A percentile compares a stretch with the other conserved stretches of the same genome.
phyloP scores from a whole-genome alignment of 2,329 filamentous ascomycete genomes.

The Alternaria rosae region DNA sequence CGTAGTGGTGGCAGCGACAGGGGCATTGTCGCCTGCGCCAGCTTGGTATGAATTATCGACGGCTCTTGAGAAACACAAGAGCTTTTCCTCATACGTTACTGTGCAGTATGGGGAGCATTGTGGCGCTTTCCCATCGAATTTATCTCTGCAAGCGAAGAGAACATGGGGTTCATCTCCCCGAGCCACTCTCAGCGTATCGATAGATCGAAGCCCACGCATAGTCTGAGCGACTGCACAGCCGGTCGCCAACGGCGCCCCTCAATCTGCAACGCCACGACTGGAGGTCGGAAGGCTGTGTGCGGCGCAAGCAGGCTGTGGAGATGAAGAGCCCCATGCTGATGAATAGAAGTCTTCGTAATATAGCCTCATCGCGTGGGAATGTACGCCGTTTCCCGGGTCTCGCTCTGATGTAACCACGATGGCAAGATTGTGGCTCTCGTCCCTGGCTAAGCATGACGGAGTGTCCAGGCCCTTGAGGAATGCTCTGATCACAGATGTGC shows the following conservation, averaged over 20 bases:
- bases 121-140: constrained; percentile 36
- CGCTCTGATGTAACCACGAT: constrained; percentile 24
- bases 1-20: constrained; percentile 34
- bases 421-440: constrained; percentile 29
- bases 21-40: constrained; percentile 36
- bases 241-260: constrained; percentile 39
- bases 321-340: constrained; percentile 29
- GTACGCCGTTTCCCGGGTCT: constrained; percentile 28
- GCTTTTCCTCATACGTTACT: constrained; percentile 41
- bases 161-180: constrained; percentile 31
- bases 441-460: constrained; percentile 36
- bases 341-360: constrained; percentile 33
- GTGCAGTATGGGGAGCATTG: constrained; percentile 44
- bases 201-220: constrained; percentile 28
- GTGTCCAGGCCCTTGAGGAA: constrained; percentile 33
- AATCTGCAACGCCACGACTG: constrained; percentile 39
- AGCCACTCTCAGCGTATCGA: constrained; percentile 35
- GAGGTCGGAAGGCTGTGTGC: constrained; percentile 26
- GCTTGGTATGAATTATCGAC: constrained; percentile 40
- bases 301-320: constrained; percentile 24
- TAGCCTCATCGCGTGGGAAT: constrained; percentile 31
- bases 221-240: constrained; percentile 14
- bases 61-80: constrained; percentile 23
- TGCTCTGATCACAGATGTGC: constrained; percentile 31
- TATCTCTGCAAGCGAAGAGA: constrained; percentile 23